Conservation (phyloP, 345 rosid species). For the Populus ilicifolia region DNA sequence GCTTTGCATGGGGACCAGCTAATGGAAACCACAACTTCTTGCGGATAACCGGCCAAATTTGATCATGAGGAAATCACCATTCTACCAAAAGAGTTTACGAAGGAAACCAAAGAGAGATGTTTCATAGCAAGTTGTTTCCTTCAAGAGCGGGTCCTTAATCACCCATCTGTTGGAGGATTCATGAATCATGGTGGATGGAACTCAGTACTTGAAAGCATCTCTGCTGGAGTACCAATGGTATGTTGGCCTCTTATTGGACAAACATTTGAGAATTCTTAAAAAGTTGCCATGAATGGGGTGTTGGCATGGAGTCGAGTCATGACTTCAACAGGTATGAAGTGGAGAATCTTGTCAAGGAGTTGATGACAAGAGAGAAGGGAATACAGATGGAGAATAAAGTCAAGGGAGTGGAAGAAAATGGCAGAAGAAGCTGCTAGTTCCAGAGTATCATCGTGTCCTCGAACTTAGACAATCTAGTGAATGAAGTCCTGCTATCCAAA, state of each 20-base stretch:
- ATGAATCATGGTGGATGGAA: constrained; percentile 1
- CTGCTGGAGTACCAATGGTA: background rate
- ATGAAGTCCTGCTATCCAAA: background rate
- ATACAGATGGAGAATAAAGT: background rate
- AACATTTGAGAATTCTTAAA: background rate
- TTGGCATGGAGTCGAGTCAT: background rate
- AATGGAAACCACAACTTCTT: background rate
- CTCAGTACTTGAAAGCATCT: constrained; percentile 8
- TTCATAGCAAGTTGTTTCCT: constrained; percentile 1
- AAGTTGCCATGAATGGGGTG: constrained; percentile 4
- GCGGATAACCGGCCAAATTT: background rate
- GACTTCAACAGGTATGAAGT: background rate
- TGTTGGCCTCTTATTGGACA: constrained; percentile 7
- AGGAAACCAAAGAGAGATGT: background rate
- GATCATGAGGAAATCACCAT: background rate
- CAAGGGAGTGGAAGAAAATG: background rate
- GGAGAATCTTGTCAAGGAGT: background rate
- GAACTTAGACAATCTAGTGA: constrained; percentile 6
- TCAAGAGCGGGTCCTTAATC: constrained; percentile 9
- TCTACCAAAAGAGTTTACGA: background rate
- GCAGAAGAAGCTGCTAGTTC: background rate
- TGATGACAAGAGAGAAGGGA: background rate
- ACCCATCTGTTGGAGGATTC: constrained; percentile 4
- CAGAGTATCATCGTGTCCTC: background rate
- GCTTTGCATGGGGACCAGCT: constrained; percentile 9